These are phyloP conservation scores for Triticum turgidum DNA, from an alignment of 176 grass and related monocot genomes.

Conservation along the genomic window DNA sequence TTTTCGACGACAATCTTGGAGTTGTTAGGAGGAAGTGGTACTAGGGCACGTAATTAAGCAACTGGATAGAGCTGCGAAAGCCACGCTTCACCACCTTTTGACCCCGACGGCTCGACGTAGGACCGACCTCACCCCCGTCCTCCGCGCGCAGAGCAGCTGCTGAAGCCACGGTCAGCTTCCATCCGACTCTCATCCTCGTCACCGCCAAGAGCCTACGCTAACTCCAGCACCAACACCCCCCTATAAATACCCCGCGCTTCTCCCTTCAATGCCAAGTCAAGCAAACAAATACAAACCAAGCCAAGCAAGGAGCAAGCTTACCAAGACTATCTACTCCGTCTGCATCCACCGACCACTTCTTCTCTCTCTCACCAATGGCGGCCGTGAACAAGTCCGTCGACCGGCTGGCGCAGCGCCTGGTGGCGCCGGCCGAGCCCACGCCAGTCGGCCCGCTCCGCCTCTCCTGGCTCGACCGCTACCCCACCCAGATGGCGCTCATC, in stretches of 20 bases:
- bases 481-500: constrained; percentile 67
- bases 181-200: not conserved
- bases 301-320: no score
- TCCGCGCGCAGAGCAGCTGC: no score
- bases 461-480: constrained; percentile 59
- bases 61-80: no score
- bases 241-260: not conserved
- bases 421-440: not conserved
- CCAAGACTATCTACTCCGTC: no score
- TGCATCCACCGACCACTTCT: no score
- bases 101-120: no score
- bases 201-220: not conserved
- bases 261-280: not conserved
- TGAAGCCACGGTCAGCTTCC: not conserved
- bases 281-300: no score
- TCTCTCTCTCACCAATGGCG: not conserved
- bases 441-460: not conserved
- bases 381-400: not conserved
- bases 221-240: not conserved
- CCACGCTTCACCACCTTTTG: no score
- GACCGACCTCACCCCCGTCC: no score
- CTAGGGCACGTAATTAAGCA: not conserved
- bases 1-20: no score
- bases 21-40: no score
- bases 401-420: not conserved